Percentiles rank a stretch among this genome's conserved stretches.
Evolutionary conservation across 441 rosid species (phyloP).

Genomic region (Brassica balearica): DNA sequence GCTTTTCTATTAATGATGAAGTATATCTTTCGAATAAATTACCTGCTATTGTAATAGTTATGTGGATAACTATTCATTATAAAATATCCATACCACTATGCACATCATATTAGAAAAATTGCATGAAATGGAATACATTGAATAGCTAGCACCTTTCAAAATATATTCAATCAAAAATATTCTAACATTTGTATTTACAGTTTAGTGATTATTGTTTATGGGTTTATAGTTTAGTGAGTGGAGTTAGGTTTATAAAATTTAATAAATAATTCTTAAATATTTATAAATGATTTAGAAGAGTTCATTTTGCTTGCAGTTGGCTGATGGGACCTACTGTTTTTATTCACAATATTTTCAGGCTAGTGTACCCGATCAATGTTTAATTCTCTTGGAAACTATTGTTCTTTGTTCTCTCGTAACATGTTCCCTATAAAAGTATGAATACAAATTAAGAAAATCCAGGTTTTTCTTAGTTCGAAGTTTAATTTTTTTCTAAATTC

Average conservation of each 20-base stretch:
- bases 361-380: not conserved
- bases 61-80: not conserved
- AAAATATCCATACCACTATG: not conserved
- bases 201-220: not conserved
- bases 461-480: not conserved
- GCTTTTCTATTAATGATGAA: slow-evolving; percentile 2
- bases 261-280: too few species aligned
- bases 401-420: not conserved
- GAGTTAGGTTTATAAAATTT: not conserved
- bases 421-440: not conserved
- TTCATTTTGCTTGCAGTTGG: not conserved
- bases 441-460: not conserved
- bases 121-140: not conserved
- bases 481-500: not conserved
- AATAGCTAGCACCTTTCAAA: too few species aligned
- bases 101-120: not conserved
- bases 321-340: not conserved
- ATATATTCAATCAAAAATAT: too few species aligned
- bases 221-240: not conserved
- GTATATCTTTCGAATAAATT: not conserved
- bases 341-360: not conserved
- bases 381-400: not conserved
- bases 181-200: too few species aligned
- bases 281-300: too few species aligned
- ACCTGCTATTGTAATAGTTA: not conserved